Percentiles rank a stretch among this genome's conserved stretches.
phyloP scores from a whole-genome alignment of 2,329 filamentous ascomycete genomes.

The Phyllosticta citrichinensis region DNA sequence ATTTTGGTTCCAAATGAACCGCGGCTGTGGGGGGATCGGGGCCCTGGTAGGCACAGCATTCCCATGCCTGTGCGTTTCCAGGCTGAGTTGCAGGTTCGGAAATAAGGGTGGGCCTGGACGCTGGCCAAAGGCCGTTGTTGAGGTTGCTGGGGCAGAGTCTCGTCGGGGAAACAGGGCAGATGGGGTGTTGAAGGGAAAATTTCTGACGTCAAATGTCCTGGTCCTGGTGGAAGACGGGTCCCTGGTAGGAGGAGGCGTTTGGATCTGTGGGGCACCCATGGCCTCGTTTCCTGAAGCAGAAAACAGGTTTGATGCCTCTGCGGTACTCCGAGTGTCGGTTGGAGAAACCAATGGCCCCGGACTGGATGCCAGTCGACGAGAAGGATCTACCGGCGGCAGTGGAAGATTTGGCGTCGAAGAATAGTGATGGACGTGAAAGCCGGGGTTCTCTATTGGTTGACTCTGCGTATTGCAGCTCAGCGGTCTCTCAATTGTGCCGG shows the following conservation, averaged over 20 bases:
- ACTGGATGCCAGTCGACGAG: constrained; percentile 49
- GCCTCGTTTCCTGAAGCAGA: not conserved
- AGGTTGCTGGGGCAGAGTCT: constrained; percentile 1
- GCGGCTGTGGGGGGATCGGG: constrained; percentile 45
- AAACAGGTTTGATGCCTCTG: not conserved
- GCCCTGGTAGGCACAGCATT: constrained; percentile 44
- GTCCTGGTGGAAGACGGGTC: constrained; percentile 42
- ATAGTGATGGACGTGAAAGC: constrained; percentile 53
- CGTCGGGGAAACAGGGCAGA: constrained; percentile 4
- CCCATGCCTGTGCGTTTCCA: constrained; percentile 45
- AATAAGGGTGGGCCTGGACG: constrained; percentile 35
- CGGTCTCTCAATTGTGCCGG: constrained; percentile 25
- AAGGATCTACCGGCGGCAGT: constrained; percentile 51
- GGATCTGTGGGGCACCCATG: constrained; percentile 42
- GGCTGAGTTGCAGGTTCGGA: constrained; percentile 46
- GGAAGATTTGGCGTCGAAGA: constrained; percentile 43
- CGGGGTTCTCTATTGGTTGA: constrained; percentile 29
- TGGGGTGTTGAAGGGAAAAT: constrained; percentile 4
- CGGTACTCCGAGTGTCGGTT: not conserved
- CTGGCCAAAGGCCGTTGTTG: constrained; percentile 9
- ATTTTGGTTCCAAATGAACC: constrained; percentile 27
- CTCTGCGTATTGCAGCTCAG: constrained; percentile 26
- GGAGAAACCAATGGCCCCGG: constrained; percentile 32
- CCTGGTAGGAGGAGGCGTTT: constrained; percentile 53
- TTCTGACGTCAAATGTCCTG: constrained; percentile 17